These are phyloP conservation scores for Diutina mesorugosa DNA, from an alignment of 1,139 yeast genomes.

Conservation along the genomic window DNA sequence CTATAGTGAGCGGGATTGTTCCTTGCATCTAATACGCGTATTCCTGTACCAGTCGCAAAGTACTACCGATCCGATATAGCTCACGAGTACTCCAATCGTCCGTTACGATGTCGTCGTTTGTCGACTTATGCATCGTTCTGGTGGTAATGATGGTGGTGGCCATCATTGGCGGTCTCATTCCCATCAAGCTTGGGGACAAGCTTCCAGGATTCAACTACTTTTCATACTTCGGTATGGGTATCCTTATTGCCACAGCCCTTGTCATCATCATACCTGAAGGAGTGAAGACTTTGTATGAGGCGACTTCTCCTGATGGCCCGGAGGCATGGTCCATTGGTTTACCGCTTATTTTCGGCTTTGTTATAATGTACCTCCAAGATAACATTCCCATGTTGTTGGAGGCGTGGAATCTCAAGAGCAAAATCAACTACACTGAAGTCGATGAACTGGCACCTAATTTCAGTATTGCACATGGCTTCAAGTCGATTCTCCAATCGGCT, in stretches of 20 bases:
- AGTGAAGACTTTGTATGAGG: conserved; percentile 29
- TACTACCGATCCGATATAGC: neutral
- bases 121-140: neutral
- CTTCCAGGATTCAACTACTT: conserved; percentile 1
- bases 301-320: conserved; percentile 5
- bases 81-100: neutral
- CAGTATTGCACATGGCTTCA: neutral
- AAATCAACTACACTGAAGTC: neutral
- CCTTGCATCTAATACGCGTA: neutral
- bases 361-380: conserved; percentile 39
- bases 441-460: neutral
- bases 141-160: neutral
- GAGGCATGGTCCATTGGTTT: conserved; percentile 13
- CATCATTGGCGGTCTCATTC: neutral
- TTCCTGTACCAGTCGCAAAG: neutral
- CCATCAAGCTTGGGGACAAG: neutral
- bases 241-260: conserved; percentile 50
- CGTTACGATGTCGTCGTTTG: neutral
- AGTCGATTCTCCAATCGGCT: conserved; percentile 12
- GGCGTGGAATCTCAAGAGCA: neutral
- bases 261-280: conserved; percentile 67
- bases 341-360: conserved; percentile 34
- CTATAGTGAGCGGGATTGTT: neutral
- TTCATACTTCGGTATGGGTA: conserved; percentile 38
- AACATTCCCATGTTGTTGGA: conserved; percentile 10